Base-by-base conservation (phyloP, 345 rosid species). In the Citrus mangshanensis region DNA sequence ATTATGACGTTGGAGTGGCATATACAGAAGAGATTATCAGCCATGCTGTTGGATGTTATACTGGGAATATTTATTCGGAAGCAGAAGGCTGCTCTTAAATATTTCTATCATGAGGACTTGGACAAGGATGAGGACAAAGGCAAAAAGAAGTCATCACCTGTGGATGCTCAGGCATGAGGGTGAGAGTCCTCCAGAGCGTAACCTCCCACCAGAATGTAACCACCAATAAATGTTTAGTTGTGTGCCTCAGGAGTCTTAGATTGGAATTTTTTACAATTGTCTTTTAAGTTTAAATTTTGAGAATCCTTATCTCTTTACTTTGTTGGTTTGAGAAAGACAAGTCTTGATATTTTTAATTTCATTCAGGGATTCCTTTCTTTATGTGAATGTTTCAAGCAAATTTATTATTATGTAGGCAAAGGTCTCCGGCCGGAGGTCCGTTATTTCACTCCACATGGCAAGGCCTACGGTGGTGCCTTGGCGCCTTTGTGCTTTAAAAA, bases 41-140 rank as follows among this genome's bases (percentile, higher is more conserved):
- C 2, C 98, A 90, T 81, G 99, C 98, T 62, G 97, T 97, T 58
- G 93, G 96, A 62, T 97, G 98, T 97, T 97, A 80, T 83, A 94
- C 96, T 1, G 99, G 99, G 25, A 98, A 94, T 86, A 98, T 98
- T 9, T 68, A 84, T 89, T 27, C 85, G 7, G 93, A 92, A 59
- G 98, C 89, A 30, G 89, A 86, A 0, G 93, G 60, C 0, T 0
- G 88, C 74, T 0, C 90, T 85, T 0, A 92, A 82, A 42, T 10
- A 42, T 42, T 42, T 42, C 49, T 42, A 42, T 42, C 49, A 10
- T 42, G 14, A 42, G 49, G 49, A 42, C 49, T 42, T 42, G 49
- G 49, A 42, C 16, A 42, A 9, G 49, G 49, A 42, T 9, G 49
- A 42, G 12, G 49, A 42, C 14, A 42, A 42, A 42, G 49, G 49